Percentiles rank a stretch among this genome's conserved stretches.
Evolutionary conservation across 2,329 filamentous ascomycete species (phyloP).

Genomic region (Lachnellula hyalina): DNA sequence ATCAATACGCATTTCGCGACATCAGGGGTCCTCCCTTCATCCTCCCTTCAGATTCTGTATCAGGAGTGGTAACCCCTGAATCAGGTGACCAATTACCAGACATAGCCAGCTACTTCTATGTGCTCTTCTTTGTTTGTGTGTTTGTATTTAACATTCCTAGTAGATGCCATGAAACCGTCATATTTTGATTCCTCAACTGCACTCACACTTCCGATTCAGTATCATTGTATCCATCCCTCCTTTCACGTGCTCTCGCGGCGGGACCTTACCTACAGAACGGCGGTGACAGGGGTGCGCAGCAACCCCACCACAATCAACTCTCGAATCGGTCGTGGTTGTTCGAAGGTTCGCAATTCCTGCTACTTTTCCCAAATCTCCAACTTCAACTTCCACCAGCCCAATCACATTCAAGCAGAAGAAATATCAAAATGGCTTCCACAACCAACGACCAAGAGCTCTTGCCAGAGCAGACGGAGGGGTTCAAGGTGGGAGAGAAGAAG

Average conservation of each 20-base stretch:
- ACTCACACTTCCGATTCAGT: neutral
- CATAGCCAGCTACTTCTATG: too few species aligned
- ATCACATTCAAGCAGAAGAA: neutral
- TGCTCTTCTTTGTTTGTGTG: too few species aligned
- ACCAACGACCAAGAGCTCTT: constrained; percentile 73
- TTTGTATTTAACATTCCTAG: too few species aligned
- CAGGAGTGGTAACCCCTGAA: neutral
- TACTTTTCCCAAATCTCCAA: neutral
- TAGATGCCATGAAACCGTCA: too few species aligned
- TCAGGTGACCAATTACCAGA: neutral
- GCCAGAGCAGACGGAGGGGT: constrained; percentile 86
- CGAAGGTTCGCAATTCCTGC: neutral
- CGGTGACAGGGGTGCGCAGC: constrained; percentile 10
- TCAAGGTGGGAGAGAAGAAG: constrained; percentile 99
- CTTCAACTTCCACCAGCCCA: neutral
- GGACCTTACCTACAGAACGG: constrained; percentile 2
- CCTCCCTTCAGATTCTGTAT: neutral
- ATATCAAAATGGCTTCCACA: constrained; percentile 33
- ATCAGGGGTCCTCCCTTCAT: neutral
- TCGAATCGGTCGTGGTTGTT: neutral
- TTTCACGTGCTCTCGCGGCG: constrained; percentile 2
- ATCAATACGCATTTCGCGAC: neutral
- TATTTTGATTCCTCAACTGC: too few species aligned
- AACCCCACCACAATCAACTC: constrained; percentile 10
- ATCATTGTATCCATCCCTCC: neutral